Base-by-base conservation (phyloP, 139 green algal genomes). In the Spirogloea muscicola region DNA sequence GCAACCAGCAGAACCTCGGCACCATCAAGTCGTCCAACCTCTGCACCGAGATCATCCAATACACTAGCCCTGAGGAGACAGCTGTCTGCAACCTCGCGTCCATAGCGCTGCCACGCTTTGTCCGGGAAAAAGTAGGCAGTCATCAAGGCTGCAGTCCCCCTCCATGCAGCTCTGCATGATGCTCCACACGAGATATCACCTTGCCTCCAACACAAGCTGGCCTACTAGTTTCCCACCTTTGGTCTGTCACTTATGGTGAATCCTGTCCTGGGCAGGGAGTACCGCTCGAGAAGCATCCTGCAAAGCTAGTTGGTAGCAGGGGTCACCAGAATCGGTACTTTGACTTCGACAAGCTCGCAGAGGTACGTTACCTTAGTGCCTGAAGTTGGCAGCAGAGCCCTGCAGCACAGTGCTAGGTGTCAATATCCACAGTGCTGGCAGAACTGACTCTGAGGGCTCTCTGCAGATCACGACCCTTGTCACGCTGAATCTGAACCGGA, bases 11-110 rank as follows among this genome's bases (percentile, higher is more conserved):
- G 68, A 88, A 90, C 68, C 74, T 89, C 41, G 94, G 94, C 72
- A 99, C 94, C 64, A 99, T 99, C 88, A 95, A 96, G 82, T 96
- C 88, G 77, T 92, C 83, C 85, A 99, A 99, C 88, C 90, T 99
- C 40, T 99, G 94, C 90, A 99, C 94, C 0, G 94, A 99, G 84
- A 99, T 99, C 73, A 79, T 99, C 33, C 92, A 99, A 87, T 99
- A 94, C 90, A 95, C 89, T 39, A 70, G 74, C 7, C 88, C 89
- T 0, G 93, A 98, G 1, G 94, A 99, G 87, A 98, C 92, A 0
- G 94, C 94, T 1, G 94, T 99, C 57, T 99, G 94, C 91, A 99
- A 99, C 85, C 89, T 99, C 65, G 94, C 94, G 0, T 96, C 90
- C 49, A 95, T 99, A 68, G 94, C 94, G 18, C 89, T 99, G 57